Conservation (phyloP, 805 yeast species). For the Hagleromyces aurorensis region DNA sequence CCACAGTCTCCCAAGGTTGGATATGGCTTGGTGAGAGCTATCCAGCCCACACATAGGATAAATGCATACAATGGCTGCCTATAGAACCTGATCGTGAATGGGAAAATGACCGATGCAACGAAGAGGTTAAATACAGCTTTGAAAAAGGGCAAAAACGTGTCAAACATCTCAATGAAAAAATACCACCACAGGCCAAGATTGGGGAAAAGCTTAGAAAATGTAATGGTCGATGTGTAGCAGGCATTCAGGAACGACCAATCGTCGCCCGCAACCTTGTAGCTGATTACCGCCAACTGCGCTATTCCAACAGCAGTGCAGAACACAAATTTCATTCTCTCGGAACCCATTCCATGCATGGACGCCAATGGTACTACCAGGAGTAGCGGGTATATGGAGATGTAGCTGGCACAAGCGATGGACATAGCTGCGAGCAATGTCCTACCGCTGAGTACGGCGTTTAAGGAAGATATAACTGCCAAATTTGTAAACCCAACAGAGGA, state of each 20-base stretch:
- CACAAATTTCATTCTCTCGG: conserved; percentile 3
- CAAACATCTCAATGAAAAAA: conserved; percentile 91
- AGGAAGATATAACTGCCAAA: conserved; percentile 42
- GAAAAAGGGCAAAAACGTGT: conserved; percentile 77
- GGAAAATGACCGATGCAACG: conserved; percentile 56
- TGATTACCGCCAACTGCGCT: conserved; percentile 28
- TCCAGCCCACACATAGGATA: conserved; percentile 40
- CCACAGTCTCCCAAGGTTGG: conserved; percentile 79
- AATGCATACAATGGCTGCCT: conserved; percentile 53
- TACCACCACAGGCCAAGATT: conserved; percentile 99
- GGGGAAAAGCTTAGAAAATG: conserved; percentile 69
- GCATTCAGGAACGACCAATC: conserved; percentile 40
- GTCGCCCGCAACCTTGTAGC: conserved; percentile 35
- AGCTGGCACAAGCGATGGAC: conserved; percentile 53
- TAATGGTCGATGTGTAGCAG: conserved; percentile 50
- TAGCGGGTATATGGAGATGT: conserved; percentile 55
- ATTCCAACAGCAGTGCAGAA: conserved; percentile 9
- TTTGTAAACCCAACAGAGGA: conserved; percentile 60
- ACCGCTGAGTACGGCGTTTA: conserved; percentile 37
- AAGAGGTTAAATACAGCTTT: conserved; percentile 76
- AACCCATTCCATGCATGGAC: conserved; percentile 15
- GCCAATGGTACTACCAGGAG: conserved; percentile 54
- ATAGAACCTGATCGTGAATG: conserved; percentile 62
- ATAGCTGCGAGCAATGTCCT: conserved; percentile 40
- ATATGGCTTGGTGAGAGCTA: conserved; percentile 69